phyloP scores from a whole-genome alignment of 2,329 filamentous ascomycete species.

The Coniochaeta prunicola region DNA sequence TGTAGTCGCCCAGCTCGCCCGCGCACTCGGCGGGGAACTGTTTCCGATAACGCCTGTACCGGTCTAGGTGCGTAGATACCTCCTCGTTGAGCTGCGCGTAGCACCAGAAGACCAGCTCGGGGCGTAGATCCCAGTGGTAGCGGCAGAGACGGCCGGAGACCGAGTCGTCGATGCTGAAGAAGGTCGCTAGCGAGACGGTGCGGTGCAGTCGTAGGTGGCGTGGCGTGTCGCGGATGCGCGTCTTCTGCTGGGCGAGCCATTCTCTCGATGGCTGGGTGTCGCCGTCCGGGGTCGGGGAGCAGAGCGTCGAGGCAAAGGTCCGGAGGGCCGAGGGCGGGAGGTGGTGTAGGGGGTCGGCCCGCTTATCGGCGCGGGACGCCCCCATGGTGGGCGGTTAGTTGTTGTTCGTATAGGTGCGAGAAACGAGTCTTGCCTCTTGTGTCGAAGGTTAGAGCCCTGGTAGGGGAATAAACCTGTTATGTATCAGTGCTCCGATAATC shows the following conservation, averaged over 20 bases:
- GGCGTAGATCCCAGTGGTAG: constrained; percentile 31
- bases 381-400: not conserved
- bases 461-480: not conserved
- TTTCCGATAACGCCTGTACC: constrained; percentile 18
- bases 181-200: not conserved
- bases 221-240: not conserved
- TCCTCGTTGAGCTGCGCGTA: constrained; percentile 35
- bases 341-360: constrained; percentile 4
- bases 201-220: not conserved
- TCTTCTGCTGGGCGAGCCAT: not conserved
- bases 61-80: constrained; percentile 24
- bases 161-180: not conserved
- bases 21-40: constrained; percentile 3
- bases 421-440: too few species aligned
- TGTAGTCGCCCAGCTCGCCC: constrained; percentile 14
- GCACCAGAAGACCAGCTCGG: constrained; percentile 34
- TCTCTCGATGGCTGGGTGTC: not conserved
- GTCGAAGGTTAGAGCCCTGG: not conserved
- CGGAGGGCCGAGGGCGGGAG: constrained; percentile 8
- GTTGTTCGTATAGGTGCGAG: too few species aligned
- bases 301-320: constrained; percentile 13
- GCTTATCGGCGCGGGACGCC: not conserved
- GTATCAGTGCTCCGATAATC: not conserved
- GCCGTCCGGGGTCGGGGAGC: not conserved
- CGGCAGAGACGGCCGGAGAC: not conserved